Conservation (phyloP, 805 yeast species). For the Candida gorgasii region DNA sequence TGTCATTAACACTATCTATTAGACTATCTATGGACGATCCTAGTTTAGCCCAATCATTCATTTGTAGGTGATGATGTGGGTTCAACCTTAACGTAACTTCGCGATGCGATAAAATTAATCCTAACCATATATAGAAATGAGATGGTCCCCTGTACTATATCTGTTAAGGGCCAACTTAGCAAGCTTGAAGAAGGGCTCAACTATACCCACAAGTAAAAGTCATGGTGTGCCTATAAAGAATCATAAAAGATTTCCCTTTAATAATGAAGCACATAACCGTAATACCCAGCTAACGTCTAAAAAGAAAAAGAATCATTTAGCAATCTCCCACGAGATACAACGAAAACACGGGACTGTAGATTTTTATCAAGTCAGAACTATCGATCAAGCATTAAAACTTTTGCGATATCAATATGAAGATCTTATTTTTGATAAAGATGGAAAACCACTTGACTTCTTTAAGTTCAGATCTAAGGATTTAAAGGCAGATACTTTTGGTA, state of each 20-base stretch:
- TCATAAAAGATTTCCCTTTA: not conserved
- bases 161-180: conserved; percentile 4
- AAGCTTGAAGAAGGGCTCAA: not conserved
- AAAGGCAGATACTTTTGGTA: conserved; percentile 18
- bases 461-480: conserved; percentile 26
- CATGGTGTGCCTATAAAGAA: not conserved
- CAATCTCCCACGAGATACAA: not conserved
- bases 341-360: conserved; percentile 1
- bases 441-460: conserved; percentile 25
- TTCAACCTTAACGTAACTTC: too few species aligned
- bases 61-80: too few species aligned
- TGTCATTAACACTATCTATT: conserved; percentile 45
- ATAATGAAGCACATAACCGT: too few species aligned
- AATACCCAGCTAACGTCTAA: too few species aligned
- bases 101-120: conserved; percentile 1
- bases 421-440: conserved; percentile 25
- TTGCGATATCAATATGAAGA: conserved; percentile 33
- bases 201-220: not conserved
- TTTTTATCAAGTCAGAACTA: conserved; percentile 10
- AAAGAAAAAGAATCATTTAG: too few species aligned
- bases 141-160: not conserved
- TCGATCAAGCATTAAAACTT: conserved; percentile 26
- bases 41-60: conserved; percentile 51
- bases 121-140: too few species aligned
- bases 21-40: conserved; percentile 48